These are phyloP conservation scores for Gracilaria gracilis DNA, from an alignment of 23 red algal species.

Conservation along the genomic window DNA sequence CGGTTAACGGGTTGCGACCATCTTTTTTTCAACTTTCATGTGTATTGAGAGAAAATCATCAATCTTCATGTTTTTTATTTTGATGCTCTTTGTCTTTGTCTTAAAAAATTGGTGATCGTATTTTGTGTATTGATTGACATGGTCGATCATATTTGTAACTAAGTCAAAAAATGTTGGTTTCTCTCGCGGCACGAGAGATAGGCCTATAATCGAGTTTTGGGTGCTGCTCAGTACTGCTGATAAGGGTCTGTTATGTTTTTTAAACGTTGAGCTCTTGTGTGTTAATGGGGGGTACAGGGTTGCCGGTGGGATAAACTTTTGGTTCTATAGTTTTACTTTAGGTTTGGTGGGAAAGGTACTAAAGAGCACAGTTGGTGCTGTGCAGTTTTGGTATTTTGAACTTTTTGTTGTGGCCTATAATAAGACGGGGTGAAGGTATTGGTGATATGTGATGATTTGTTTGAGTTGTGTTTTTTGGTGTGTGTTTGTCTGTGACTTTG, in stretches of 20 bases:
- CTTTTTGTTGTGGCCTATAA: no score
- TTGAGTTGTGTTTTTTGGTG: no score
- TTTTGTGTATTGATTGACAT: neutral
- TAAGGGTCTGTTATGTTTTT: neutral
- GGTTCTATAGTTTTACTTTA: no score
- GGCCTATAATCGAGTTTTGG: neutral
- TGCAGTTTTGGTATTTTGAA: no score
- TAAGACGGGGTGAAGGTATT: no score
- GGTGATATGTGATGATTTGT: no score
- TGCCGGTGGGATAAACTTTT: no score
- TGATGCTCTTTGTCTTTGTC: neutral
- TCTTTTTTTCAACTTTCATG: neutral
- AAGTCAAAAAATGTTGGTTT: neutral
- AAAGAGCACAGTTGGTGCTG: no score
- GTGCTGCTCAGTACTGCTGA: neutral
- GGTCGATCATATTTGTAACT: neutral
- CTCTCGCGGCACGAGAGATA: neutral
- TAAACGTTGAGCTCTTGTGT: neutral
- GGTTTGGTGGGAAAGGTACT: no score
- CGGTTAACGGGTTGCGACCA: neutral
- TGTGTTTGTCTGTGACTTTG: no score
- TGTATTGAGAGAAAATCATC: neutral
- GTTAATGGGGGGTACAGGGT: no score
- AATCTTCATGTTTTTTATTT: neutral
- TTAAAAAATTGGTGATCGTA: neutral